Evolutionary conservation across 2,329 filamentous ascomycete genomes (phyloP).

Genomic region (Fusarium sulawesiense): DNA sequence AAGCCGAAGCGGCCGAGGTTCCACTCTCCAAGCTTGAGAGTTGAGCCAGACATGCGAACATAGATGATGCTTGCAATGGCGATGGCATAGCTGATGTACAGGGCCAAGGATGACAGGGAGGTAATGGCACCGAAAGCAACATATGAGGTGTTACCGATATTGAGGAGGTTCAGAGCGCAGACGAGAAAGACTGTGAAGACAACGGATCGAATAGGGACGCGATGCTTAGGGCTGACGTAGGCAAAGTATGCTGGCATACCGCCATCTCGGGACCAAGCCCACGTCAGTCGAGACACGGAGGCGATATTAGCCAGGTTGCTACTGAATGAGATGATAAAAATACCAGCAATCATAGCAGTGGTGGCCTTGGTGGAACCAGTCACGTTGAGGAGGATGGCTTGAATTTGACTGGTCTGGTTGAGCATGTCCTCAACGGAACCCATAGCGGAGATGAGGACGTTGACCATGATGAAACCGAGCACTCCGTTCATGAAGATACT

Average conservation of each 20-base stretch:
- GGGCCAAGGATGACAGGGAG: slow-evolving; percentile 39
- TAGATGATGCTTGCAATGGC: slow-evolving; percentile 43
- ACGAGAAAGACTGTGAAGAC: slow-evolving; percentile 42
- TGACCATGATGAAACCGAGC: slow-evolving; percentile 45
- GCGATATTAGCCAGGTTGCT: slow-evolving; percentile 43
- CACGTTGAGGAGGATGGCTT: slow-evolving; percentile 35
- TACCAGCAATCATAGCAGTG: slow-evolving; percentile 41
- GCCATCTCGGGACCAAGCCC: slow-evolving; percentile 45
- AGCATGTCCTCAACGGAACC: slow-evolving; percentile 43
- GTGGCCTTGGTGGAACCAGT: slow-evolving; percentile 39
- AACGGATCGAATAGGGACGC: slow-evolving; percentile 41
- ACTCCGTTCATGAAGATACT: slow-evolving; percentile 46
- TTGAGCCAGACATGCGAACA: slow-evolving; percentile 18
- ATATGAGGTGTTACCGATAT: slow-evolving; percentile 43
- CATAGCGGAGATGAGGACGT: slow-evolving; percentile 44
- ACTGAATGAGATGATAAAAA: slow-evolving; percentile 43
- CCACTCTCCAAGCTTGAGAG: slow-evolving; percentile 42
- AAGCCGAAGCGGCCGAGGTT: slow-evolving; percentile 38
- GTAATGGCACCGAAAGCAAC: slow-evolving; percentile 44
- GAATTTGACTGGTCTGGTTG: slow-evolving; percentile 37
- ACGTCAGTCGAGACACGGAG: slow-evolving; percentile 41
- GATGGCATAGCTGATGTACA: slow-evolving; percentile 44
- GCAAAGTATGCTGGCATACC: slow-evolving; percentile 43
- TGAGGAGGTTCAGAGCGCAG: slow-evolving; percentile 43
- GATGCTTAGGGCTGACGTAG: slow-evolving; percentile 40